Evolutionary conservation across 2,329 filamentous ascomycete genomes (phyloP), one percentile per base, ranked within the genome.

Genomic region (Coniochaeta ligniaria): DNA sequence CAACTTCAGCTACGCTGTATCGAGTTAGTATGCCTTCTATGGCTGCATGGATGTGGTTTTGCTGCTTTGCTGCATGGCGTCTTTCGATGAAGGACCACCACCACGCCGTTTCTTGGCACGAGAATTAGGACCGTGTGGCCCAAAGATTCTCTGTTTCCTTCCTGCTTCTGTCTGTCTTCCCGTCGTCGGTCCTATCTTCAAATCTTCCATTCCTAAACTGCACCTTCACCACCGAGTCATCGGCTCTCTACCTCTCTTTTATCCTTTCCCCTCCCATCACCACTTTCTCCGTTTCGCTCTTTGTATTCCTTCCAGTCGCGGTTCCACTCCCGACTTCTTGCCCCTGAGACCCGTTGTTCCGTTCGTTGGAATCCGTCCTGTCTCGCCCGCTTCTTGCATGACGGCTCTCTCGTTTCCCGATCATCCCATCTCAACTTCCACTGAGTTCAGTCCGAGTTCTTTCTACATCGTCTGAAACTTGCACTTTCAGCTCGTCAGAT

Each of bases 91-190:
- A 57, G 54, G 54, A 36, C 54, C 47, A 52, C 47, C 47, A 52
- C 47, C 47, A 52, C 47, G 24, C 47, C 47, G 35, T 57, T 57
- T 22, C 54, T 57, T 57, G 54, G 54, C 54, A 24, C 54, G 54
- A 57, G 54, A 57, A 57, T 57, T 57, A n/a, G 26, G 54, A 24
- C 54, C 54, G 54, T 56, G 17, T 57, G 47, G 47, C 26, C 54
- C 47, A 52, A 57, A 57, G 31, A 35, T 57, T 57, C 54, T 56
- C 52, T 57, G 54, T 57, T 57, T 57, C 54, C n/a, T 38, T 57
- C 54, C 54, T 57, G 54, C 54, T 57, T 35, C 26, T 22, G n/a
- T 52, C 22, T 52, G 47, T 52, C 52, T 35, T 31, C 31, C 52
- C 38, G 38, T 33, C 31, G 26, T 22, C 54, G n/a, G 35, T 57